Evolutionary conservation across 768 basidiomycete species (phyloP), one percentile per base, ranked within the genome.

Genomic region (Xerocomellus chrysenteron): DNA sequence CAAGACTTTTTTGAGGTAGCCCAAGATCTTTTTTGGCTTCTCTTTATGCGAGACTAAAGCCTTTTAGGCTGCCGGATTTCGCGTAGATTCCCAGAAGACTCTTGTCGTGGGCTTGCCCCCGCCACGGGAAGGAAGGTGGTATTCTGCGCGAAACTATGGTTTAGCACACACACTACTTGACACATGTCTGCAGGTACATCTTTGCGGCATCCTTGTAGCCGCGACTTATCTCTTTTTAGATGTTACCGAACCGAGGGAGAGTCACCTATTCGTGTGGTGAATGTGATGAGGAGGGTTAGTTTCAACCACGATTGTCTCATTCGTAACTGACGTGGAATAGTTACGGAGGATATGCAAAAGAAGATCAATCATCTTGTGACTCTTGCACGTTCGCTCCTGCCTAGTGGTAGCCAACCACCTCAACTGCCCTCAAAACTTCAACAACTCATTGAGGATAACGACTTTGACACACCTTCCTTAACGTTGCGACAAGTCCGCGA

Each of bases 1-100:
- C 80, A 80, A 57, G 79, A 81, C 57, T 80, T 80, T 54, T 71
- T 81, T 7, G 79, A 76, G 66, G 80, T 78, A 54, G 5, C 61
- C 5, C 16, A 19, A 44, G 33, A 43, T 52, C 26, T 19, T 11
- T 26, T 30, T 7, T 16, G 11, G 5, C 28, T 26, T 28, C 10
- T 6, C 9, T 32, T n/a, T 2, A 32, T 47, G 24, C 32, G 5
- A 47, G 43, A 52, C 45, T 50, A 28, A 41, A 9, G 24, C 7
- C 14, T 47, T 36, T 11, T 40, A 81, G 79, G 69, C 69, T 47
- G 73, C 79, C 6, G 71, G 70, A n/a, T 75, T 73, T 46, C 67
- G 77, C 32, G 73, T 81, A 5, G 74, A 77, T 55, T 73, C 69
- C 5, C 69, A 70, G 12, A 71, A 72, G 19, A 76, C 73, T 5